Evolutionary conservation across 2,329 filamentous ascomycete genomes (phyloP).

Genomic region (Ilyonectria mors-panacis): DNA sequence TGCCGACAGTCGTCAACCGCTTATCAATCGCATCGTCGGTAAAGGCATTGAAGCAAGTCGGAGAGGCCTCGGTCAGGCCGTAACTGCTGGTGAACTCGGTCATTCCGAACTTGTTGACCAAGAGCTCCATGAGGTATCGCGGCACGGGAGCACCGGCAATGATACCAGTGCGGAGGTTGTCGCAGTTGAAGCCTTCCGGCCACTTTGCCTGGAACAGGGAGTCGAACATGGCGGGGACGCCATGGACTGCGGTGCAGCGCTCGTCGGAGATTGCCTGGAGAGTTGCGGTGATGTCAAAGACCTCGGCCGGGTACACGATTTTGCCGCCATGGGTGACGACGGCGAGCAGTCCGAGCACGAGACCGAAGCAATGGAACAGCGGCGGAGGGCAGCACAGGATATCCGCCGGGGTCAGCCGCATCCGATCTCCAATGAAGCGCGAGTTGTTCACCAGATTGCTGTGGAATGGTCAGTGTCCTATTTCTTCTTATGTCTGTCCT

Average conservation of each 20-base stretch:
- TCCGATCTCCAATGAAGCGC: constrained; percentile 80
- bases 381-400: constrained; percentile 86
- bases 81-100: constrained; percentile 80
- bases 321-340: constrained; percentile 81
- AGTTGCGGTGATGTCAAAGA: constrained; percentile 78
- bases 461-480: constrained; percentile 27
- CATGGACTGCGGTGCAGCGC: constrained; percentile 81
- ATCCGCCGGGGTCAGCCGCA: constrained; percentile 77
- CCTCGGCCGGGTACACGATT: constrained; percentile 82
- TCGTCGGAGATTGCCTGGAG: constrained; percentile 77
- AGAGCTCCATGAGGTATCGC: constrained; percentile 79
- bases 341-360: constrained; percentile 82
- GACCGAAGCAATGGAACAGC: constrained; percentile 88
- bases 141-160: constrained; percentile 86
- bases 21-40: constrained; percentile 78
- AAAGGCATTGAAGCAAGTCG: constrained; percentile 86
- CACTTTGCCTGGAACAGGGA: constrained; percentile 68
- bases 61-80: constrained; percentile 83
- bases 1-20: constrained; percentile 81
- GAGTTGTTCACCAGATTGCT: constrained; percentile 76
- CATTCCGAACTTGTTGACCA: constrained; percentile 82
- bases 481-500: constrained; percentile 5
- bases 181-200: constrained; percentile 59
- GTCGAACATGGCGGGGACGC: constrained; percentile 89
- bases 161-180: constrained; percentile 79